Evolutionary conservation across 2,329 filamentous ascomycete genomes (phyloP).

Genomic region (Hymenoscyphus scutula): DNA sequence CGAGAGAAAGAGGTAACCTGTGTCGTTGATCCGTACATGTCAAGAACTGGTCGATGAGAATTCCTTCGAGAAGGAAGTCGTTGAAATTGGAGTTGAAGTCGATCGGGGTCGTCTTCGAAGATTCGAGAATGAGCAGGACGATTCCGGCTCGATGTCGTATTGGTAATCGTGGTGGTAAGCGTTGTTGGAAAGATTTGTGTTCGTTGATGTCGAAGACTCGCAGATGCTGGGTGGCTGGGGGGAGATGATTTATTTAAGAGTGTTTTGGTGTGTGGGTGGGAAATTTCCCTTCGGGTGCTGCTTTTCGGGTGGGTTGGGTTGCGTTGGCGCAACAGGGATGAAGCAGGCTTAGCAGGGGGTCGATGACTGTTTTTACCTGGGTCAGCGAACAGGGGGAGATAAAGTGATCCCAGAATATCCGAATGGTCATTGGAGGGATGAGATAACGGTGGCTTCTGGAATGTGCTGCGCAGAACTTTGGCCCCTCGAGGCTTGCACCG

Average conservation of each 20-base stretch:
- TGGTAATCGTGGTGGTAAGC: conserved; percentile 25
- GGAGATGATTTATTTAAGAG: conserved; percentile 21
- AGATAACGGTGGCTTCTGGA: conserved; percentile 21
- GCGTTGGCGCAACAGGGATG: conserved; percentile 22
- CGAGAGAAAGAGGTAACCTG: conserved; percentile 37
- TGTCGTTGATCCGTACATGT: conserved; percentile 39
- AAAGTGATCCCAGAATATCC: conserved; percentile 13
- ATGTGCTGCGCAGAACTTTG: conserved; percentile 14
- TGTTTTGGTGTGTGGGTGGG: conserved; percentile 10
- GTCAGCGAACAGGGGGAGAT: conserved; percentile 20
- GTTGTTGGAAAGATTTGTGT: conserved; percentile 21
- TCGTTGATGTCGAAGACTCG: conserved; percentile 14
- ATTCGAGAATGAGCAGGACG: conserved; percentile 32
- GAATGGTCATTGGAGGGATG: conserved; percentile 14
- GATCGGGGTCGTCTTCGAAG: conserved; percentile 30
- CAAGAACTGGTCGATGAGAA: conserved; percentile 32
- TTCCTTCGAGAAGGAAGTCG: conserved; percentile 30
- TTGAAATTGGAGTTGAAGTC: conserved; percentile 26
- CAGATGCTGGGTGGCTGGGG: conserved; percentile 22
- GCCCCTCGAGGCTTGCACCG: neutral
- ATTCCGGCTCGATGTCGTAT: conserved; percentile 23
- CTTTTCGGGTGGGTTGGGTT: conserved; percentile 24
- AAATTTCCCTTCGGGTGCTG: conserved; percentile 19
- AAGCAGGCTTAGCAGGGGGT: conserved; percentile 4
- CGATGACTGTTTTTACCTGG: conserved; percentile 16